Percentiles rank a stretch among this genome's conserved stretches.
Conservation (phyloP, 371 early-diverging fungal genomes). For the Blakeslea trispora region DNA sequence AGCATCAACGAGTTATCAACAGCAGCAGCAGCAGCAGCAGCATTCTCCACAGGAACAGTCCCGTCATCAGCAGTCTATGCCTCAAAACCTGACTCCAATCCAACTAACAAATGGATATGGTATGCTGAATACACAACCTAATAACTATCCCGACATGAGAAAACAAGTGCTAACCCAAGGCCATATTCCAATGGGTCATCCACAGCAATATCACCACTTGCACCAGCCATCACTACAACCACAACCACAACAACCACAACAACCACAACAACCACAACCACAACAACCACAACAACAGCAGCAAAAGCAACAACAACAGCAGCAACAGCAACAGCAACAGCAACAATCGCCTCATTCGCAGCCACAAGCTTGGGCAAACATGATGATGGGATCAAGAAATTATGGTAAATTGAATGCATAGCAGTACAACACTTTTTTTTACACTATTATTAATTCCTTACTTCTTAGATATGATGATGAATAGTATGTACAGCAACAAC, state of each 20-base stretch:
- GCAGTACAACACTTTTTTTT: neutral
- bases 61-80: neutral
- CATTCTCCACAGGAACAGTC: neutral
- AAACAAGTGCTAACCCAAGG: neutral
- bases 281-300: neutral
- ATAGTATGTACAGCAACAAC: constrained; percentile 10
- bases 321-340: neutral
- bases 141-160: neutral
- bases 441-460: neutral
- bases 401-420: constrained; percentile 9
- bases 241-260: neutral
- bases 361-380: neutral
- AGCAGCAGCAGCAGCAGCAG: neutral
- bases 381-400: constrained; percentile 15
- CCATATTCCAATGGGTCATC: neutral
- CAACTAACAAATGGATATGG: constrained; percentile 20
- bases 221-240: neutral
- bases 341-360: neutral
- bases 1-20: neutral
- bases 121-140: neutral
- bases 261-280: neutral
- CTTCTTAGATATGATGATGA: constrained; percentile 24
- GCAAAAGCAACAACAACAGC: neutral
- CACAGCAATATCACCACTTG: neutral
- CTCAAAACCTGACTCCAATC: neutral